Evolutionary conservation across 2,329 filamentous ascomycete species (phyloP), one percentile per base, ranked within the genome.

Genomic region (Ophiostoma tasmaniense): DNA sequence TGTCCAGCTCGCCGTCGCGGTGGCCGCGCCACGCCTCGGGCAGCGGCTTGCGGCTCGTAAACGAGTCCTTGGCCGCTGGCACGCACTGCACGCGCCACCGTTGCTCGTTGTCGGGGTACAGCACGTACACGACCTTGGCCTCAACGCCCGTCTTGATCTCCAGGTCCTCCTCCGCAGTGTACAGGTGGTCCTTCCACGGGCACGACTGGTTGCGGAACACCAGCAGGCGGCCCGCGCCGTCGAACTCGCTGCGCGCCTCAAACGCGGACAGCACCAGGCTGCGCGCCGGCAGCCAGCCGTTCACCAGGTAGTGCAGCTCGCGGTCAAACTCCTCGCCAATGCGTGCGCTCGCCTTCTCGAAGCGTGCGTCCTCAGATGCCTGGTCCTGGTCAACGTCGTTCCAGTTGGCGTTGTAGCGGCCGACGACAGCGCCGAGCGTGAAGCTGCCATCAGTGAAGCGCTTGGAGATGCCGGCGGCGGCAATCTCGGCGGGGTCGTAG

Each of bases 111-210:
- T 85, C 83, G 35, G 88, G 85, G 75, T 87, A 91, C 82, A 99
- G 94, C 0, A 93, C 90, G 80, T 98, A 98, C 33, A 98, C 82
- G 17, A 97, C 93, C 76, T 97, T 98, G 66, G 93, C 83, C 33
- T 39, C 37, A 3, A 94, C 88, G 74, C 87, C 85, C 55, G 87
- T 81, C 59, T 87, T 80, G 10, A 76, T 78, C 2, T 75, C 77
- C 6, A 87, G 68, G 42, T 69, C 84, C 80, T 99, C 95, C 35
- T 98, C 85, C 22, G 98, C 85, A n/a, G 85, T 88, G 81, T 97
- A 98, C 22, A 99, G 84, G 78, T 99, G 95, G 76, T 98, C 94
- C 78, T 96, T 95, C 95, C 95, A 98, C 1, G 94, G 94, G 71
- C 94, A 90, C 70, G 90, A 88, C 76, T 91, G 88, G 45, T 82